A percentile compares a stretch with the other conserved stretches of the same genome.
phyloP scores from a whole-genome alignment of 2,329 filamentous ascomycete species.

The Monosporascus sp. region DNA sequence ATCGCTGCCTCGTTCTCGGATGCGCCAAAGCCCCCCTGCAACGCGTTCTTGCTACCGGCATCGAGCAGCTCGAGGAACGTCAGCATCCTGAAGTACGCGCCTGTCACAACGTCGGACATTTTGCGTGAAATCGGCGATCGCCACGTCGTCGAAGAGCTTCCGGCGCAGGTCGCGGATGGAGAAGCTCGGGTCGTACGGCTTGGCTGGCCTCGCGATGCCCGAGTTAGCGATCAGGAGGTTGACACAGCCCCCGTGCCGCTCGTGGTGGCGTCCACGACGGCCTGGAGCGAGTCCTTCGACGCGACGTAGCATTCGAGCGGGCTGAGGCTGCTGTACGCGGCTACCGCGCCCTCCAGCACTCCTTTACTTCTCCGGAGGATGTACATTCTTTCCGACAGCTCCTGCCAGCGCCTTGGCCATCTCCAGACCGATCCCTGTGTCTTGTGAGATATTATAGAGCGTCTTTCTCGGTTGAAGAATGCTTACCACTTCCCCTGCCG shows the following conservation, averaged over 20 bases:
- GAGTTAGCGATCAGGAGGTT: slow-evolving; percentile 59
- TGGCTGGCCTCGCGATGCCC: slow-evolving; percentile 50
- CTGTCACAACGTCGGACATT: slow-evolving; percentile 35
- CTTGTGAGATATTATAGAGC: slow-evolving; percentile 4
- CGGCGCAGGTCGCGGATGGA: slow-evolving; percentile 26
- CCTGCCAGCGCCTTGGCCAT: slow-evolving; percentile 28
- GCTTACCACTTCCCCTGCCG: slow-evolving; percentile 44
- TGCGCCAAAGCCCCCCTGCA: slow-evolving; percentile 17
- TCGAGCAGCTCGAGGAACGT: slow-evolving; percentile 27
- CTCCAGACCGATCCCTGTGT: slow-evolving; percentile 20
- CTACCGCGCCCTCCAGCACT: slow-evolving; percentile 37
- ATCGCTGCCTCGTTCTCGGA: slow-evolving; percentile 5
- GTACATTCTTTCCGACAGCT: slow-evolving; percentile 48
- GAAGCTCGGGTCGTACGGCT: slow-evolving; percentile 19
- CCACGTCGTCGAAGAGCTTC: slow-evolving; percentile 45
- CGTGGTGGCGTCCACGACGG: slow-evolving; percentile 50
- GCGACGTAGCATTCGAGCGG: slow-evolving; percentile 55
- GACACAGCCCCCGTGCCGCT: slow-evolving; percentile 54
- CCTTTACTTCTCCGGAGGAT: slow-evolving; percentile 45
- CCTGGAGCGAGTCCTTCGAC: slow-evolving; percentile 55
- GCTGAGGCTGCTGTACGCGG: slow-evolving; percentile 25
- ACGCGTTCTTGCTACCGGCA: slow-evolving; percentile 22
- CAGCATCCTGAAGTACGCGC: slow-evolving; percentile 23
- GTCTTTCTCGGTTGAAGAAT: slow-evolving; percentile 1
- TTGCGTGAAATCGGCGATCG: slow-evolving; percentile 57